These are phyloP conservation scores for Solanum rostratum DNA, from an alignment of 257 asterid genomes.

Conservation along the genomic window DNA sequence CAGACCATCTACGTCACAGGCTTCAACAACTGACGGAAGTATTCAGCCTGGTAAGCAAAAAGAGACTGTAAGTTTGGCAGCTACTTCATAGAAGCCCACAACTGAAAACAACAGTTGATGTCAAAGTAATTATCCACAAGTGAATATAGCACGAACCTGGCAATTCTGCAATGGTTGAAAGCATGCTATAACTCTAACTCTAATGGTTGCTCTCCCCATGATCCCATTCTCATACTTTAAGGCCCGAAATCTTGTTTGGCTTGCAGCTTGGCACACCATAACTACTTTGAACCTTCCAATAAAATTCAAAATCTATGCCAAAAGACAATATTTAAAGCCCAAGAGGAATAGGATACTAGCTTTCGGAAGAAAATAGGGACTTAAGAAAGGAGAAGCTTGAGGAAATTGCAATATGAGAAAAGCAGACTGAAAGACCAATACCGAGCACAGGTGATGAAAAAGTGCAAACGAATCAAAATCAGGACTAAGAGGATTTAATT, in stretches of 20 bases:
- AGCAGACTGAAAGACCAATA: not conserved
- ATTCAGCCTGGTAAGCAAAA: slow-evolving; percentile 53
- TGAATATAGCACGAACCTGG: slow-evolving; percentile 46
- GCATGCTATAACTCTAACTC: slow-evolving; percentile 77
- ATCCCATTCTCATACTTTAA: slow-evolving; percentile 74
- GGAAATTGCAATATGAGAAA: not conserved
- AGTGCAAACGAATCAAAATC: not conserved
- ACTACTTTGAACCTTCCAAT: slow-evolving; percentile 41
- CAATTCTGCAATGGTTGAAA: slow-evolving; percentile 71
- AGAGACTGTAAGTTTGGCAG: slow-evolving; percentile 12
- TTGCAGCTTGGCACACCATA: slow-evolving; percentile 92
- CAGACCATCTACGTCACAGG: slow-evolving; percentile 68
- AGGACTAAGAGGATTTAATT: not conserved
- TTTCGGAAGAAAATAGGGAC: not conserved
- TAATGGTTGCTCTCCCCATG: slow-evolving; percentile 57
- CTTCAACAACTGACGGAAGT: slow-evolving; percentile 83
- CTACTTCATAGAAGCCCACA: not conserved
- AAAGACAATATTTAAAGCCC: slow-evolving; percentile 3
- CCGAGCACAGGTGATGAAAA: not conserved
- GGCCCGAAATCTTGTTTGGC: slow-evolving; percentile 62
- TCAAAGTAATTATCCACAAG: not conserved
- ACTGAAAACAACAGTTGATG: not conserved
- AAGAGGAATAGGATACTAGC: not conserved
- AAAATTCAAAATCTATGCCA: slow-evolving; percentile 16
- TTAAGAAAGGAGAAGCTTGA: not conserved